Percentiles rank a stretch among this genome's conserved stretches.
phyloP scores from a whole-genome alignment of 352 stramenopile species.

The Aphanomyces euteiches region DNA sequence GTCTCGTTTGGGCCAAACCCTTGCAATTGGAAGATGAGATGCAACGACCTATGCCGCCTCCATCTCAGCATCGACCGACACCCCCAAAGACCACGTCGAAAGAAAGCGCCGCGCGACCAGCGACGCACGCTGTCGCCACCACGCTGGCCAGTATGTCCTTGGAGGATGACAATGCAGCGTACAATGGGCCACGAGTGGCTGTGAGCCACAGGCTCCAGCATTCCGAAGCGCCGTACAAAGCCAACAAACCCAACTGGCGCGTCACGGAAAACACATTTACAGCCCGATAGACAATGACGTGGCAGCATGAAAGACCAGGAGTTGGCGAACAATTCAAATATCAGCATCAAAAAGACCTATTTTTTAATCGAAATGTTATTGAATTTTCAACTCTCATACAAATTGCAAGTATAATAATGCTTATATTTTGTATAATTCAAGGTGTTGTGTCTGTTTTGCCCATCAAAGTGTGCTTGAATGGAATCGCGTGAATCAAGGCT shows the following conservation, averaged over 20 bases:
- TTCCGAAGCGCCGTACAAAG: conserved; percentile 8
- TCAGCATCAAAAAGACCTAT: no score
- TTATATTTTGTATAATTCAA: not conserved
- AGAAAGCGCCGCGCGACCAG: no score
- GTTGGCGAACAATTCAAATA: no score
- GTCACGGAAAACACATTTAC: conserved; percentile 28
- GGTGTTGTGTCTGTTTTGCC: not conserved
- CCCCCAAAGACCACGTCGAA: no score
- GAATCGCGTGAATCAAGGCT: not conserved
- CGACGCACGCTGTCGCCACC: not conserved
- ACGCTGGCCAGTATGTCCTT: conserved; percentile 4
- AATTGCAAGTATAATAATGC: not conserved
- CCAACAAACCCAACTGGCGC: conserved; percentile 29
- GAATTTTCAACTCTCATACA: not conserved
- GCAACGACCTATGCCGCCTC: no score
- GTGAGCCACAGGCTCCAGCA: conserved; percentile 17
- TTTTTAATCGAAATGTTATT: not conserved
- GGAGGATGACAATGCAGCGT: not conserved
- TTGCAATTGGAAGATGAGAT: no score
- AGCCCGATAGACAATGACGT: conserved; percentile 11
- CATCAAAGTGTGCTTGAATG: conserved; percentile 2
- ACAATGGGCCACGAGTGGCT: conserved; percentile 19
- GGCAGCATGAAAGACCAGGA: no score
- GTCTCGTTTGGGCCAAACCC: no score
- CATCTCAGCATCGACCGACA: no score